Conservation (phyloP, 305 asterid species). For the Fraxinus paxiana region DNA sequence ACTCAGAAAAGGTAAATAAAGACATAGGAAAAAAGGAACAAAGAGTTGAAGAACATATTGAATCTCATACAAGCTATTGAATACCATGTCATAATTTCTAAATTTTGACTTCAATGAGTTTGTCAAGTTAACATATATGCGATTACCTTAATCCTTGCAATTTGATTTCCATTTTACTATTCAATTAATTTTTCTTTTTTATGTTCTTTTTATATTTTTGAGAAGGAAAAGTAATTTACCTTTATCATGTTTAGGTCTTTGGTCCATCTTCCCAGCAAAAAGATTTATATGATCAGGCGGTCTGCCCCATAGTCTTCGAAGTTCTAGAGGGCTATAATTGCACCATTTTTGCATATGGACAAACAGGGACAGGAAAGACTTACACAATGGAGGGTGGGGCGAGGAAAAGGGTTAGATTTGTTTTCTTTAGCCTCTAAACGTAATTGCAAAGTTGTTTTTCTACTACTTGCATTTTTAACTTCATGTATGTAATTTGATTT, state of each 20-base stretch:
- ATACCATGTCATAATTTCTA: not conserved
- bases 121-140: not conserved
- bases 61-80: not conserved
- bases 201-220: not conserved
- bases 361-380: slow-evolving; percentile 60
- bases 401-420: slow-evolving; percentile 38
- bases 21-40: not conserved
- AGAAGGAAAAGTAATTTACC: not conserved
- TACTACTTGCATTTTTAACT: not conserved
- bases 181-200: not conserved
- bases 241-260: slow-evolving; percentile 36
- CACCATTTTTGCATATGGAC: slow-evolving; percentile 58
- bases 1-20: not conserved
- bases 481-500: slow-evolving; percentile 1
- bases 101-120: not conserved
- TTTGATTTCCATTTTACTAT: not conserved
- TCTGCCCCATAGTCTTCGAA: slow-evolving; percentile 41
- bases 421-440: not conserved
- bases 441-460: not conserved
- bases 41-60: not conserved
- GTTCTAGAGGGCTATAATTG: slow-evolving; percentile 54
- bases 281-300: slow-evolving; percentile 43
- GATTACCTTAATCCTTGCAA: not conserved
- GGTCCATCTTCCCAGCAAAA: slow-evolving; percentile 45
- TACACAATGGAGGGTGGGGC: slow-evolving; percentile 65